A percentile compares a stretch with the other conserved stretches of the same genome.
Conservation (phyloP, 2,329 filamentous ascomycete species). For the Trichoderma sp. region DNA sequence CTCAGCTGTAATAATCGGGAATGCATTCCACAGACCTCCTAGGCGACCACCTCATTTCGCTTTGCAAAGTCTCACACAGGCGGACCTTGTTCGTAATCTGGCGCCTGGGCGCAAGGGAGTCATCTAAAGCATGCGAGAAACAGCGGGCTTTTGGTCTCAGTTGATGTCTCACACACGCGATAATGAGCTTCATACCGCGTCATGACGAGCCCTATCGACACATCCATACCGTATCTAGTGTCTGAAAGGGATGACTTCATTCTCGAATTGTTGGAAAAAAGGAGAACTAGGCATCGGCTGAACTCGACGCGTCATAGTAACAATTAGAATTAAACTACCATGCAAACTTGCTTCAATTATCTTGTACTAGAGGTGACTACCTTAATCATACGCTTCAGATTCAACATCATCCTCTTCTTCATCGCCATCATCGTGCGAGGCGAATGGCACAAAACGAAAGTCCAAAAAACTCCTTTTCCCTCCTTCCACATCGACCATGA, state of each 20-base stretch:
- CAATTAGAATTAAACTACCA: not conserved
- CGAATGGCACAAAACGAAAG: constrained; percentile 75
- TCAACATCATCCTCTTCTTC: constrained; percentile 18
- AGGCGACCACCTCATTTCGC: constrained; percentile 7
- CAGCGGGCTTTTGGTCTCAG: not conserved
- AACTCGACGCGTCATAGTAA: not conserved
- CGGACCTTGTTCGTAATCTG: not conserved
- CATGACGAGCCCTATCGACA: not conserved
- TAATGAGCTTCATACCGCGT: not conserved
- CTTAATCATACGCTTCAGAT: not conserved
- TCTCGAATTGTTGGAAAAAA: not conserved
- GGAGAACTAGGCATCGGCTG: not conserved
- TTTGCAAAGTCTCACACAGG: constrained; percentile 12
- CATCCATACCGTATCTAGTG: not conserved
- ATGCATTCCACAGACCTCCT: constrained; percentile 9
- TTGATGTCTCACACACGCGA: constrained; percentile 16
- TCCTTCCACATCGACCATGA: constrained; percentile 86
- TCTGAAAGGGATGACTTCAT: not conserved
- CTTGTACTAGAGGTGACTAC: not conserved
- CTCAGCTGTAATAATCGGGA: not conserved
- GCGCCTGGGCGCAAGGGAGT: constrained; percentile 2
- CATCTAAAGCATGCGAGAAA: constrained; percentile 1
- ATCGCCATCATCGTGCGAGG: constrained; percentile 53
- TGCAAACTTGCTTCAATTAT: not conserved
- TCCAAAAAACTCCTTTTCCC: constrained; percentile 71